Base-by-base conservation (phyloP, 169 alveolate genomes). In the Sarcocystis neurona region DNA sequence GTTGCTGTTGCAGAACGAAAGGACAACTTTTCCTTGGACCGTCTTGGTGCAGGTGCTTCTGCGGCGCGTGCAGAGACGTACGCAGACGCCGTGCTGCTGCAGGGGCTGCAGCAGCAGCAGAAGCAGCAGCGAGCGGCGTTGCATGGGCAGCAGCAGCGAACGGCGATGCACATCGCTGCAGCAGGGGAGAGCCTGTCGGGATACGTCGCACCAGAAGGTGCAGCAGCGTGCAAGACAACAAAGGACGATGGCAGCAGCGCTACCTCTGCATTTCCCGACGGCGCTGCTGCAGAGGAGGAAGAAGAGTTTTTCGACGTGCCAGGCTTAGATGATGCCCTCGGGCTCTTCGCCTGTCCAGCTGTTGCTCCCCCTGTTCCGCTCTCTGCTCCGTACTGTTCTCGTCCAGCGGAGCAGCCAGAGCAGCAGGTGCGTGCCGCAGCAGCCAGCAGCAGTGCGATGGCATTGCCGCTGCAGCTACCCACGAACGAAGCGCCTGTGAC, bases 41-140 rank as follows among this genome's bases (percentile, higher is more conserved):
- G 88, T 37, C 79, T 82, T 1, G 88, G 60, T 20, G 34, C 79
- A n/a, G 79, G 41, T 20, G 32, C 47, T 56, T 58, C 79, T 23
- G 60, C 30, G 63, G 30, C 68, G 41, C 56, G 88, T 41, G 79
- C 68, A 27, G 75, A 75, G 34, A 79, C 79, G 88, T 82, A 79
- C 79, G 60, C 43, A 41, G 20, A 44, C 79, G 44, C 68, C 50
- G 79, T 53, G 87, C 80, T 34, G 39, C 85, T 27, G 44, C 85
- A 75, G 85, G 68, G 60, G 63, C 88, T 43, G 79, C 88, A 82
- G 41, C 32, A 47, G 79, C 46, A 43, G 88, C 88, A 82, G 66
- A 77, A 85, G 46, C 66, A 85, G 30, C 90, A 85, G 32, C 88
- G 39, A 63, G 79, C 56, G 88, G 79, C 56, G 43, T 46, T 58